A percentile compares a stretch with the other conserved stretches of the same genome.
phyloP scores from a whole-genome alignment of 1,284 basidiomycete genomes.

The Pisolithus thermaeus region DNA sequence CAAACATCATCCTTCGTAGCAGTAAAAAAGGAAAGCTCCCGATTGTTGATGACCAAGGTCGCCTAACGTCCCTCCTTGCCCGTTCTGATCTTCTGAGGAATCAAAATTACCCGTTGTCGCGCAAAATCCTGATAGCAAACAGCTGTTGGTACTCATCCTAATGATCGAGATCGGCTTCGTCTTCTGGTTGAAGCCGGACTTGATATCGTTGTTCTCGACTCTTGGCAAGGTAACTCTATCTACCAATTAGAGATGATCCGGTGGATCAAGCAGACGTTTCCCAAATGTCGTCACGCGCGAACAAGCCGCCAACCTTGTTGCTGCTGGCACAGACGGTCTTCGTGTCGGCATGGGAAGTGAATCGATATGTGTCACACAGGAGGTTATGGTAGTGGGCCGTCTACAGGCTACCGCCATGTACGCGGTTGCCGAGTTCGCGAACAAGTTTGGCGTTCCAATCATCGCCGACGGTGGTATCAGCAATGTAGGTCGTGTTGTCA shows the following conservation, averaged over 20 bases:
- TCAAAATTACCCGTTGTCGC: no score
- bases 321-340: slow-evolving; percentile 90
- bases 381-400: slow-evolving; percentile 98
- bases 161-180: slow-evolving; percentile 43
- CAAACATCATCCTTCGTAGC: slow-evolving; percentile 92
- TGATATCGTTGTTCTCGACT: slow-evolving; percentile 94
- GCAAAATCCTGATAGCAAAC: no score
- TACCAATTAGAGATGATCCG: slow-evolving; percentile 94
- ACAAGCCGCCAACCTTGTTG: slow-evolving; percentile 92
- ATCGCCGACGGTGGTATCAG: slow-evolving; percentile 91
- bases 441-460: slow-evolving; percentile 92
- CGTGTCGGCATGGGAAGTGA: slow-evolving; percentile 98
- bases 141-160: slow-evolving; percentile 72
- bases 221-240: slow-evolving; percentile 73
- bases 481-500: slow-evolving; percentile 59
- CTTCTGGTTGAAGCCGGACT: slow-evolving; percentile 92
- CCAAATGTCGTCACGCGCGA: slow-evolving; percentile 82
- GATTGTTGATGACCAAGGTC: no score
- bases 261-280: slow-evolving; percentile 88
- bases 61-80: no score
- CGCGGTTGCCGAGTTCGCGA: slow-evolving; percentile 91
- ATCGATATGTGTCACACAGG: slow-evolving; percentile 91
- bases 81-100: no score
- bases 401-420: slow-evolving; percentile 97
- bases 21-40: slow-evolving; percentile 41